phyloP scores from a whole-genome alignment of 1,139 yeast species.

The Hyphopichia burtonii region DNA sequence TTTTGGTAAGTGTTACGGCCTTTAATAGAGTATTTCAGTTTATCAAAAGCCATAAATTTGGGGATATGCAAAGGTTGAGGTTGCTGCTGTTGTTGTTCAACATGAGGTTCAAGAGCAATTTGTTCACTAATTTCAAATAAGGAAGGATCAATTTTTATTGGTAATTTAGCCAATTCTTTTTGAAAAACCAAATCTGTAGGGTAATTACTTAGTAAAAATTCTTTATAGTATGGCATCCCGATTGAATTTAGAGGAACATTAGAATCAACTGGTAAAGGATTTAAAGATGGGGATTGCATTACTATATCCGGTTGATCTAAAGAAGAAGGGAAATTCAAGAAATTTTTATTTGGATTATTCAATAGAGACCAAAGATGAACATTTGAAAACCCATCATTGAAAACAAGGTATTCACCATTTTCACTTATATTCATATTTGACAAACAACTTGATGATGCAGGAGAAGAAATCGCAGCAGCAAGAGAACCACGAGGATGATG shows the following conservation, averaged over 20 bases:
- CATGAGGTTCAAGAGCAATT: background rate
- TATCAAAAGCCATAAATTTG: constrained; percentile 48
- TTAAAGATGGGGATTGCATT: constrained; percentile 18
- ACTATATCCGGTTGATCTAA: constrained; percentile 51
- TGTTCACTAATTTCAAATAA: constrained; percentile 23
- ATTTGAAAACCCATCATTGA: constrained; percentile 63
- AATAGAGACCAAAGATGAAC: constrained; percentile 74
- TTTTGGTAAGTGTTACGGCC: constrained; percentile 45
- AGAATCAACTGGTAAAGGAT: constrained; percentile 34
- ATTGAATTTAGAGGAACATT: constrained; percentile 62
- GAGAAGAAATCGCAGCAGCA: background rate
- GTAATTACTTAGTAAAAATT: constrained; percentile 78
- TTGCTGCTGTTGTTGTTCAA: background rate
- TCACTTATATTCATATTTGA: constrained; percentile 65
- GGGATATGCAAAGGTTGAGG: constrained; percentile 6
- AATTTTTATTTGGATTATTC: constrained; percentile 34
- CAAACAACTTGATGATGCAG: constrained; percentile 25
- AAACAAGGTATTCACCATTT: constrained; percentile 76
- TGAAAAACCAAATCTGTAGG: constrained; percentile 58
- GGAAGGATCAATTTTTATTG: constrained; percentile 43
- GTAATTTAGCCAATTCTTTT: constrained; percentile 52
- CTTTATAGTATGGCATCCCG: constrained; percentile 87
- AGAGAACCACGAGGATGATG: constrained; percentile 6
- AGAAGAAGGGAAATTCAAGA: constrained; percentile 47
- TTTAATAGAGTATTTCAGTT: constrained; percentile 45